Conservation (phyloP, 352 stramenopile species). For the Phytophthora podocarpi region DNA sequence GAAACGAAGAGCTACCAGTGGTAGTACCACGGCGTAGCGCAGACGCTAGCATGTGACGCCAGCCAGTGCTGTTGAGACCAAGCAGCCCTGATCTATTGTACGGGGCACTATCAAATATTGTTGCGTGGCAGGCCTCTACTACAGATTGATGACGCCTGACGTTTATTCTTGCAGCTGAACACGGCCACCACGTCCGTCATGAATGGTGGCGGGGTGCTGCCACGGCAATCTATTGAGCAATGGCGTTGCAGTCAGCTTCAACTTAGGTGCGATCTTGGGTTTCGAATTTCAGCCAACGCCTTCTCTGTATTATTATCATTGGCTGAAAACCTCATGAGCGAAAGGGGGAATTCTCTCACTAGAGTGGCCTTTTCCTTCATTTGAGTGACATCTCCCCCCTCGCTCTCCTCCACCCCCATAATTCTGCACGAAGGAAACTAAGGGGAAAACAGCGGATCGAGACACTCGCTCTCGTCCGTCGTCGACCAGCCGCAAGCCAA, state of each 20-base stretch:
- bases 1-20: too few species aligned
- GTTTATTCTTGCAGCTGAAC: too few species aligned
- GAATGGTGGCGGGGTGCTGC: too few species aligned
- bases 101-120: too few species aligned
- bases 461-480: constrained; percentile 16
- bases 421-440: constrained; percentile 32
- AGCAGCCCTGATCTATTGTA: too few species aligned
- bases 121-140: too few species aligned
- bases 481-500: constrained; percentile 9
- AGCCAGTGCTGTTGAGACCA: too few species aligned
- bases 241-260: constrained; percentile 9
- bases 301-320: not conserved
- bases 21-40: too few species aligned
- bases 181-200: too few species aligned
- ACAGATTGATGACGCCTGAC: too few species aligned
- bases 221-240: too few species aligned
- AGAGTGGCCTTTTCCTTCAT: constrained; percentile 13
- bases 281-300: constrained; percentile 18
- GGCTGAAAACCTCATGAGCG: constrained; percentile 11
- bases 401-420: constrained; percentile 30
- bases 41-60: too few species aligned
- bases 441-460: constrained; percentile 25
- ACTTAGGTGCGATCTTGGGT: constrained; percentile 12
- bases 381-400: constrained; percentile 20
- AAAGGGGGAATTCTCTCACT: constrained; percentile 15